Base-by-base conservation (phyloP, 2,329 filamentous ascomycete species). In the Xylaria sp. region DNA sequence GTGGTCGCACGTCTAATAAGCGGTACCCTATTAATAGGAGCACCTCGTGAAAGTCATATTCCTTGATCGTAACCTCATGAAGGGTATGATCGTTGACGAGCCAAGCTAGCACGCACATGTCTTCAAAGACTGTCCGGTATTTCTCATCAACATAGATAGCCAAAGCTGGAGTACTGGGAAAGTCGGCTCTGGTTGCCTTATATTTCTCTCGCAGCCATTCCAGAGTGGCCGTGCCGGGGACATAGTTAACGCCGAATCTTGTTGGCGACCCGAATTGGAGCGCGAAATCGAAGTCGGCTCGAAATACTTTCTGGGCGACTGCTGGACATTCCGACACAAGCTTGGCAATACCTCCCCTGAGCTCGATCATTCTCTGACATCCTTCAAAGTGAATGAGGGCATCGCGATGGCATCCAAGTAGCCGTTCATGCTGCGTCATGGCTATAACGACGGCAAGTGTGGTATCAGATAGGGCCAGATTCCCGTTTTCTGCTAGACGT, bases 301-400 rank as follows among this genome's bases (percentile, higher is more conserved):
- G 74, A 31, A 69, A 59, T 2, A 74, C 72, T 69, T 77, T 77
- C 48, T 75, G 72, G 4, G 73, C 68, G 10, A 77, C 46, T 2
- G 55, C 69, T 10, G 74, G 70, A n/a, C 52, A 60, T 15, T 69
- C 51, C 2, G 23, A 46, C 3, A 69, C 28, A 12, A 80, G 67
- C 1, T 58, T 20, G 9, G 41, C 41, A 6, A 79, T 72, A 0
- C 79, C 79, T n/a, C 79, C 79, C 10, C 78, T 75, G 37, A 80
- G 44, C 25, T 76, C 68, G 25, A 79, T 66, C 65, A 81, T 77
- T 15, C 67, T 73, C 63, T 73, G 69, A 18, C 80, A 67, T 1
- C 79, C 78, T 18, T 76, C 61, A 25, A 80, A 69, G 62, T 81
- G 79, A 15, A 80, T 62, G 3, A 76, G 67, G 8, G 73, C 73